Percentiles rank a stretch among this genome's conserved stretches.
These are phyloP conservation scores for Chytriomyces hyalinus DNA, from an alignment of 192 early-diverging fungal species.

Conservation along the genomic window DNA sequence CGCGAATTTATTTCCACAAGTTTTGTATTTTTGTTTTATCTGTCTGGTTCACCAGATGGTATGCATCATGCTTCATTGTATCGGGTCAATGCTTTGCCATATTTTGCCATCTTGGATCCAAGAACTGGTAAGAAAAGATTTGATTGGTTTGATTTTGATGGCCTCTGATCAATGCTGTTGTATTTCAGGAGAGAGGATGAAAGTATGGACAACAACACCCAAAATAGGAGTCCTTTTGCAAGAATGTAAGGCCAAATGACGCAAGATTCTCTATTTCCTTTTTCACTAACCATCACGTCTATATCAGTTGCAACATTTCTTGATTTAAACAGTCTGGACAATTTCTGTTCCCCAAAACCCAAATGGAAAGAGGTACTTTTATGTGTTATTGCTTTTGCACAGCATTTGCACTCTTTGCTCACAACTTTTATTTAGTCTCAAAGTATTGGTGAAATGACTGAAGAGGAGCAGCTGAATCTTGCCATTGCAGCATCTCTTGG, in stretches of 20 bases:
- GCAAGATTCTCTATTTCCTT: too few relatives aligned
- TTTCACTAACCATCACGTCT: too few relatives aligned
- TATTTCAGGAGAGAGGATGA: not conserved
- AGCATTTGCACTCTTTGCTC: not conserved
- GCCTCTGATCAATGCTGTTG: slow-evolving; percentile 3
- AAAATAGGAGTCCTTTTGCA: too few relatives aligned
- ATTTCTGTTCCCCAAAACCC: slow-evolving; percentile 9
- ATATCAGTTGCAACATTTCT: too few relatives aligned
- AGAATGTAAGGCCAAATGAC: not conserved
- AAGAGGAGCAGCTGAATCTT: too few relatives aligned
- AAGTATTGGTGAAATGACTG: slow-evolving; percentile 53
- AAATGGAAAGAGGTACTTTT: slow-evolving; percentile 34
- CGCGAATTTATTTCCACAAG: too few relatives aligned
- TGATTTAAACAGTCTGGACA: too few relatives aligned
- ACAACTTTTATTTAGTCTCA: not conserved
- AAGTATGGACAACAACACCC: too few relatives aligned
- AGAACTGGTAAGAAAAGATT: slow-evolving; percentile 15
- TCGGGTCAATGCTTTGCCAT: too few relatives aligned
- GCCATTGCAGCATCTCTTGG: not conserved
- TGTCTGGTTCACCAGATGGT: slow-evolving; percentile 71
- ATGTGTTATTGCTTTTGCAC: not conserved
- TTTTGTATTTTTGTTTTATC: not conserved
- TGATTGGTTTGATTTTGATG: not conserved
- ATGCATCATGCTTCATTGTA: slow-evolving; percentile 51
- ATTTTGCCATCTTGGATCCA: too few relatives aligned